phyloP scores from a whole-genome alignment of 2,329 filamentous ascomycete species.

The Pseudopyricularia cyperi region DNA sequence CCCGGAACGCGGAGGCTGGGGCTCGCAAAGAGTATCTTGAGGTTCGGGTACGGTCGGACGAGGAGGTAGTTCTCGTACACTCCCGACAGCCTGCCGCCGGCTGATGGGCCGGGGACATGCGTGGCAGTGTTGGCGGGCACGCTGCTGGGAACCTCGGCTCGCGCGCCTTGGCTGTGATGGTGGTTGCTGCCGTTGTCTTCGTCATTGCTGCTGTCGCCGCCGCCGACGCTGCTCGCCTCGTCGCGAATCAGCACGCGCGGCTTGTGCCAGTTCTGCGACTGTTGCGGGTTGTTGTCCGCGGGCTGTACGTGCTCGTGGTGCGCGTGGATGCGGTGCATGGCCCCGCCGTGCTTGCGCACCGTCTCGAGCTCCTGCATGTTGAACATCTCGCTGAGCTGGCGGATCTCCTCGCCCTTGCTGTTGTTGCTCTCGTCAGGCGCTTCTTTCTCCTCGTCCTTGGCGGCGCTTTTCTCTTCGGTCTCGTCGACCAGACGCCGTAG shows the following conservation, averaged over 20 bases:
- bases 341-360: slow-evolving; percentile 48
- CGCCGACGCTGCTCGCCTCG: slow-evolving; percentile 13
- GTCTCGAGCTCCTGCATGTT: slow-evolving; percentile 53
- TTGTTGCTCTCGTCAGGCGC: background rate
- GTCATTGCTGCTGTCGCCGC: slow-evolving; percentile 1
- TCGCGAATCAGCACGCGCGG: slow-evolving; percentile 27
- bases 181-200: background rate
- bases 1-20: slow-evolving; percentile 54
- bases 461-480: slow-evolving; percentile 6
- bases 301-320: slow-evolving; percentile 18
- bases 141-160: background rate
- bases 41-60: slow-evolving; percentile 49
- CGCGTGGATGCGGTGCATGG: slow-evolving; percentile 39
- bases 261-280: slow-evolving; percentile 22
- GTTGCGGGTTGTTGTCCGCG: slow-evolving; percentile 15
- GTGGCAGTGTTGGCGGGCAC: background rate
- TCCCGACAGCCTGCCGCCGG: slow-evolving; percentile 19
- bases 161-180: background rate
- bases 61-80: slow-evolving; percentile 48
- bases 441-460: background rate
- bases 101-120: background rate
- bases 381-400: slow-evolving; percentile 56
- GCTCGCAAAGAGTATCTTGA: slow-evolving; percentile 57
- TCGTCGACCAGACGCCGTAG: slow-evolving; percentile 34
- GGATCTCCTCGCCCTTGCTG: slow-evolving; percentile 45